Percentiles rank a stretch among this genome's conserved stretches.
phyloP scores from a whole-genome alignment of 108 stramenopile species.

The Stephanodiscus minutulus region DNA sequence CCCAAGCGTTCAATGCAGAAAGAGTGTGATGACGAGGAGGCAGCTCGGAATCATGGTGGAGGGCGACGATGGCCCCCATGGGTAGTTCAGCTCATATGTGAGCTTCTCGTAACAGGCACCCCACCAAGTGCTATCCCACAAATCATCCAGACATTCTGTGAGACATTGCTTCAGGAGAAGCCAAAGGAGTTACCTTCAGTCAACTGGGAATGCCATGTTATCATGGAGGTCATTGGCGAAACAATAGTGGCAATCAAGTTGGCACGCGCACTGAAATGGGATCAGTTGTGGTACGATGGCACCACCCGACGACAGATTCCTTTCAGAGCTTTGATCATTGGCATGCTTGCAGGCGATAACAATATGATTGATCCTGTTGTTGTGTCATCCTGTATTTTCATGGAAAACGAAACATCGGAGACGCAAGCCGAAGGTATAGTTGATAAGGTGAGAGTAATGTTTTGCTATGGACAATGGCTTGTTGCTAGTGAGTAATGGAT shows the following conservation, averaged over 20 bases:
- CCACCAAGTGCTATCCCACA: no score
- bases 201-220: neutral
- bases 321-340: constrained; percentile 16
- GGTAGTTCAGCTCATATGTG: constrained; percentile 33
- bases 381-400: constrained; percentile 27
- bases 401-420: constrained; percentile 23
- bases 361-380: constrained; percentile 24
- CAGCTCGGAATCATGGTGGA: neutral
- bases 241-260: constrained; percentile 24
- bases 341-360: constrained; percentile 12
- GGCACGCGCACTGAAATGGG: constrained; percentile 11
- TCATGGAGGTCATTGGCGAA: constrained; percentile 17
- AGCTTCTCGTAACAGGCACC: constrained; percentile 4
- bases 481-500: no score
- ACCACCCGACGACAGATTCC: constrained; percentile 26
- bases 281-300: constrained; percentile 27
- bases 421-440: constrained; percentile 19
- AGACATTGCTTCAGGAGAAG: no score
- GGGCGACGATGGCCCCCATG: constrained; percentile 12
- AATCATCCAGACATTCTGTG: no score
- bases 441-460: constrained; percentile 7
- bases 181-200: no score
- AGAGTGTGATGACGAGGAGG: constrained; percentile 10
- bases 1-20: constrained; percentile 3
- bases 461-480: no score